Conservation (phyloP, 2,329 filamentous ascomycete species). For the Cladosporium sp. region DNA sequence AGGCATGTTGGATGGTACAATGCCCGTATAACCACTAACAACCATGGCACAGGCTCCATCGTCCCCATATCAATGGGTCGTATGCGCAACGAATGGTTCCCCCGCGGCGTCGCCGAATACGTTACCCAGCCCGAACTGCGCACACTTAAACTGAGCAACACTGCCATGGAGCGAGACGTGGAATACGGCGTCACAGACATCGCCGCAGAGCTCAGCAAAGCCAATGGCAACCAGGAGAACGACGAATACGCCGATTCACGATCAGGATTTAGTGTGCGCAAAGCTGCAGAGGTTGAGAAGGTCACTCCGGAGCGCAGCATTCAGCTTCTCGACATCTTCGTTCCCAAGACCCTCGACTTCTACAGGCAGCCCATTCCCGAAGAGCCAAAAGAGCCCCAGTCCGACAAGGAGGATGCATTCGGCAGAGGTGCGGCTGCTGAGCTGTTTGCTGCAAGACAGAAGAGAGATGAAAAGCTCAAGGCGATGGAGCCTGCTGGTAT, state of each 20-base stretch:
- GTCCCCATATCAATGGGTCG: slow-evolving; percentile 53
- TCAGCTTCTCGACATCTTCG: slow-evolving; percentile 50
- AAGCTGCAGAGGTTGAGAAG: slow-evolving; percentile 39
- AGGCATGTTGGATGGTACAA: slow-evolving; percentile 5
- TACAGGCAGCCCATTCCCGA: slow-evolving; percentile 44
- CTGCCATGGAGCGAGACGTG: slow-evolving; percentile 49
- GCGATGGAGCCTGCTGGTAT: slow-evolving; percentile 38
- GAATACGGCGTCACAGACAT: slow-evolving; percentile 38
- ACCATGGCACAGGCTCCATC: slow-evolving; percentile 48
- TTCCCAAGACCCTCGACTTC: slow-evolving; percentile 50
- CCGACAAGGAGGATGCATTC: slow-evolving; percentile 15
- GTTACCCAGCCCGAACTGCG: slow-evolving; percentile 48
- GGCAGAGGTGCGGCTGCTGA: slow-evolving; percentile 31
- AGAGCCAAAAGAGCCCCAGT: slow-evolving; percentile 22
- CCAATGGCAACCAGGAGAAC: background rate
- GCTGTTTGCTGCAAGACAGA: slow-evolving; percentile 31
- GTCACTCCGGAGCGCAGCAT: slow-evolving; percentile 46
- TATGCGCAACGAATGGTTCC: slow-evolving; percentile 59
- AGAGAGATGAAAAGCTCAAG: slow-evolving; percentile 23
- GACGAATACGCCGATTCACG: slow-evolving; percentile 13
- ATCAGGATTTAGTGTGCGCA: slow-evolving; percentile 20
- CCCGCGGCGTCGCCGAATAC: slow-evolving; percentile 53
- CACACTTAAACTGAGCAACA: slow-evolving; percentile 46
- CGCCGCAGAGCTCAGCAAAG: slow-evolving; percentile 11
- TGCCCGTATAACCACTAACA: background rate